These are phyloP conservation scores for Neodidymelliopsis sp. DNA, from an alignment of 2,329 filamentous ascomycete genomes.

Conservation along the genomic window DNA sequence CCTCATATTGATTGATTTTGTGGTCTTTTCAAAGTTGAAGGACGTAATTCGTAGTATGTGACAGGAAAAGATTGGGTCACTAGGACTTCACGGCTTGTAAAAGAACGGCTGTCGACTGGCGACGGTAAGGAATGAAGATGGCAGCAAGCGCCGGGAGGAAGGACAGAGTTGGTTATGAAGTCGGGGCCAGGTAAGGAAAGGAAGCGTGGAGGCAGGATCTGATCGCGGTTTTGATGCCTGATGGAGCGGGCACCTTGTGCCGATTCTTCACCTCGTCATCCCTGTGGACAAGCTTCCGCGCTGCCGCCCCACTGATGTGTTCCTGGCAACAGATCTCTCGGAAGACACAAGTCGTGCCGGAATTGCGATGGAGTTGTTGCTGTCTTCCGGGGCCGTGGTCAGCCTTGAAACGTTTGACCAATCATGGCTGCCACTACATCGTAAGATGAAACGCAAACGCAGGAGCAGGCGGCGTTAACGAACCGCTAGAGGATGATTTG, in stretches of 20 bases:
- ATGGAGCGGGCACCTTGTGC: conserved; percentile 20
- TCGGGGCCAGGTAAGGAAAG: conserved; percentile 35
- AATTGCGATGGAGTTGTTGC: conserved; percentile 25
- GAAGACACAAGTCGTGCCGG: conserved; percentile 24
- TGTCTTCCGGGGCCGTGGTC: conserved; percentile 29
- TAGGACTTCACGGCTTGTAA: conserved; percentile 39
- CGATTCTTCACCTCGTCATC: conserved; percentile 21
- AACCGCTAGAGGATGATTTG: conserved; percentile 23
- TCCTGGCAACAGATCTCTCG: conserved; percentile 38
- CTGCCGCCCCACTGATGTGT: conserved; percentile 29
- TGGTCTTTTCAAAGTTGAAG: conserved; percentile 7
- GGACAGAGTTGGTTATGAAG: conserved; percentile 40
- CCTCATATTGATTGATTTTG: conserved; percentile 40
- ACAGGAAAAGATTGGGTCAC: conserved; percentile 41
- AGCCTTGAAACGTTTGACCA: conserved; percentile 34
- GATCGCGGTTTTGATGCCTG: conserved; percentile 35
- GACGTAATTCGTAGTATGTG: conserved; percentile 26
- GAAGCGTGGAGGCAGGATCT: conserved; percentile 19
- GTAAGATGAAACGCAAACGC: conserved; percentile 45
- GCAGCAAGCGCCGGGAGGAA: conserved; percentile 40
- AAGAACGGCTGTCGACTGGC: conserved; percentile 49
- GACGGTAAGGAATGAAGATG: conserved; percentile 46
- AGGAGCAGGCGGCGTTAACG: conserved; percentile 24
- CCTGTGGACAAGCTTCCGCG: conserved; percentile 19
- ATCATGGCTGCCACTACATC: conserved; percentile 28